Base-by-base conservation (phyloP, 140 eudicot species). In the Ambrosia hybrid region DNA sequence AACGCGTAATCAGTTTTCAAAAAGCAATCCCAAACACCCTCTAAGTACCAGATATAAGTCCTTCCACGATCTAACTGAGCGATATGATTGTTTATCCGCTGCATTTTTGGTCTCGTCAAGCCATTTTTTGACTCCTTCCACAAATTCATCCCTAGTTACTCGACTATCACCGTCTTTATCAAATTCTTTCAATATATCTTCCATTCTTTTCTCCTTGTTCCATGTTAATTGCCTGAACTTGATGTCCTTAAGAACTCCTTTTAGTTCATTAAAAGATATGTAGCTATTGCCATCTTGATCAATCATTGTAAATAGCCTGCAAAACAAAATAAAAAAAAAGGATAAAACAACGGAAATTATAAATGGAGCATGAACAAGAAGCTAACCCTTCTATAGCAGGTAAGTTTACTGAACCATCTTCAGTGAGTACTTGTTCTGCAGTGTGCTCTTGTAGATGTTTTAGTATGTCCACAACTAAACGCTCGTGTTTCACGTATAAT, bases 71-170 rank as follows among this genome's bases (percentile, higher is more conserved):
- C 74, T 76, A 36, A 74, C 68, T 21, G 92, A 79, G 72, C 78
- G 92, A 65, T 72, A 83, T 11, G 57, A 7, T 9, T 71, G 73
- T 70, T 84, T 86, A 67, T 82, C 72, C 69, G 69, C 75, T 52
- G 85, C 84, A 59, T 41, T 68, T 72, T 89, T 89, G 4, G 73
- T 84, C 57, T 85, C 88, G 55, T 86, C 93, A 3, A 89, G 88
- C 92, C 90, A 86, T 76, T 83, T 86, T 57, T 78, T 75, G 78
- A 89, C 66, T 26, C 76, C 78, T 8, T 71, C 77, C 0, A 89
- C 84, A 51, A 89, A 89, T 57, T 89, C 96, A 30, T 89, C 26
- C 90, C 76, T 61, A 14, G 82, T 82, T 72, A 89, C 80, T 52
- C 73, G 84, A 45, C 74, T 74, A 68, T 89, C 88, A 41, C 67